phyloP scores from a whole-genome alignment of 2,329 filamentous ascomycete genomes.

The Penicillium frequentans region DNA sequence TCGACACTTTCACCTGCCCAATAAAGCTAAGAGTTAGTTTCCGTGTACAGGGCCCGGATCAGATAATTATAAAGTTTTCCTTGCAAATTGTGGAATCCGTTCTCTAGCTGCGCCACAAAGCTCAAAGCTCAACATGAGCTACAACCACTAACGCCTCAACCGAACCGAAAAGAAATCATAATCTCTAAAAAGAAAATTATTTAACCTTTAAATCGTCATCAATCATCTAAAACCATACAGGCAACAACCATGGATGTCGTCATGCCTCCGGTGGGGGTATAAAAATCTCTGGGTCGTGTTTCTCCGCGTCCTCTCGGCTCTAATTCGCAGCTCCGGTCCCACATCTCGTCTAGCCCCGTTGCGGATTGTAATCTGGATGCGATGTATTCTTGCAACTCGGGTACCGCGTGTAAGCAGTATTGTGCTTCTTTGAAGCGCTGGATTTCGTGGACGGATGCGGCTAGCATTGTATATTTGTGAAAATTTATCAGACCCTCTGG shows the following conservation, averaged over 20 bases:
- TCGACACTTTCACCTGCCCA: not conserved
- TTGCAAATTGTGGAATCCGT: not conserved
- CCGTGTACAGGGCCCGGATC: not conserved
- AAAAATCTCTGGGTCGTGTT: constrained; percentile 7
- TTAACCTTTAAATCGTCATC: not conserved
- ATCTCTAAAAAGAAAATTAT: not conserved
- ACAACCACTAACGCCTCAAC: not conserved
- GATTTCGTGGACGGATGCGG: constrained; percentile 49
- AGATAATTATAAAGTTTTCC: not conserved
- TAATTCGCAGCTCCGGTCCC: constrained; percentile 85
- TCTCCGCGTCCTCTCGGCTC: constrained; percentile 92
- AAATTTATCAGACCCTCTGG: constrained; percentile 76
- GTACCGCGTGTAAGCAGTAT: constrained; percentile 79
- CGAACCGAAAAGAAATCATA: not conserved
- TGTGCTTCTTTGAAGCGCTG: constrained; percentile 94
- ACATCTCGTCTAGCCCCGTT: constrained; percentile 94
- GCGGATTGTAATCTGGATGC: constrained; percentile 87
- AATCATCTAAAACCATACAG: constrained; percentile 13
- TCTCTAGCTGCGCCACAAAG: not conserved
- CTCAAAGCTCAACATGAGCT: not conserved
- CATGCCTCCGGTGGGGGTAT: constrained; percentile 13
- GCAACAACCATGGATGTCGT: constrained; percentile 14
- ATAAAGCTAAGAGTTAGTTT: not conserved
- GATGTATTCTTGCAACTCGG: constrained; percentile 76
- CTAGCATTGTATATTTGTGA: constrained; percentile 20